phyloP scores from a whole-genome alignment of 345 rosid genomes.

The Moricandia arvensis region DNA sequence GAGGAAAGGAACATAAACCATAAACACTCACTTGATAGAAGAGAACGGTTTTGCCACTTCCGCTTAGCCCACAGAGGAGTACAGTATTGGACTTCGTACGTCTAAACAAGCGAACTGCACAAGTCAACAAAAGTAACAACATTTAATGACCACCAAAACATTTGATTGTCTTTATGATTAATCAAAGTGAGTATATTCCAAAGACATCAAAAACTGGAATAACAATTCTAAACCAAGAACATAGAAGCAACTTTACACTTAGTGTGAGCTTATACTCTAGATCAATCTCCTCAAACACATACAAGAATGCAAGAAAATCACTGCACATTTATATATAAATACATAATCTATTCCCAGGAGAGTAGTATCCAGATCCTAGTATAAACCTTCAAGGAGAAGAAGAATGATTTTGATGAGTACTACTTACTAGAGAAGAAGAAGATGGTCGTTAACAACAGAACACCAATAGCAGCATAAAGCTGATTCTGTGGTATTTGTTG shows the following conservation, averaged over 20 bases:
- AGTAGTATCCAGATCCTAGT: not conserved
- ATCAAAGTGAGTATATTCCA: not conserved
- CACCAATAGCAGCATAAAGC: constrained; percentile 59
- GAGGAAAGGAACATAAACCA: not conserved
- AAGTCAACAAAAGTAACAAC: constrained; percentile 35
- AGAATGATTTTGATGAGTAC: not conserved
- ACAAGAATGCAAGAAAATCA: constrained; percentile 5
- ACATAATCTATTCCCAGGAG: not conserved
- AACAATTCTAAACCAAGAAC: not conserved
- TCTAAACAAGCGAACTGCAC: constrained; percentile 20
- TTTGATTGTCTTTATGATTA: not conserved
- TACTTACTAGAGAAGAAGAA: constrained; percentile 54
- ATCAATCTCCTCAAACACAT: not conserved
- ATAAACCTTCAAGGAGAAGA: not conserved
- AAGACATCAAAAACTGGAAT: not conserved
- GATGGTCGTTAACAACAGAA: constrained; percentile 47
- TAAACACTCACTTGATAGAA: constrained; percentile 64
- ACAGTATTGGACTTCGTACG: constrained; percentile 65
- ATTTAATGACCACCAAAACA: not conserved
- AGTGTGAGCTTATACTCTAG: not conserved
- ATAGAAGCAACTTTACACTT: not conserved
- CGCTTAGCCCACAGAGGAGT: constrained; percentile 73
- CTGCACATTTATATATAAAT: no score
- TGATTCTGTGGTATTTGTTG: constrained; percentile 58
- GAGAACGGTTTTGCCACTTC: constrained; percentile 72